phyloP scores from a whole-genome alignment of 805 yeast species.

The Yamadazyma olivae region DNA sequence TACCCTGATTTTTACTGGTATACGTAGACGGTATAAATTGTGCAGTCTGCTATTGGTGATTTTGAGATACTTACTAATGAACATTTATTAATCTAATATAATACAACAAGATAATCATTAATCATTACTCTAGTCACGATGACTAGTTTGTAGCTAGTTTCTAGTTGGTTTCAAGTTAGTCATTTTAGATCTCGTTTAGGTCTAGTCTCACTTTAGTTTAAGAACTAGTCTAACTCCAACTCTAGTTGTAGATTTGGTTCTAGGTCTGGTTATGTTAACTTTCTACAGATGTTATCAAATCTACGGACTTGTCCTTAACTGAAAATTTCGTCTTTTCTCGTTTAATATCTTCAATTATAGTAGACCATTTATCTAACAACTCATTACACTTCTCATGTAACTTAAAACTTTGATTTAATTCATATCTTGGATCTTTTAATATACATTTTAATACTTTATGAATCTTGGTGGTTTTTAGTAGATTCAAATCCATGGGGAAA shows the following conservation, averaged over 20 bases:
- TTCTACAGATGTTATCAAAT: not conserved
- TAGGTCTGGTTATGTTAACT: too few relatives aligned
- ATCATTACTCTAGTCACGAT: too few relatives aligned
- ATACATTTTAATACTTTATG: conserved; percentile 54
- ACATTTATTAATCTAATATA: conserved; percentile 1
- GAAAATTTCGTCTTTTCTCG: conserved; percentile 24
- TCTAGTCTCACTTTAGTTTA: too few relatives aligned
- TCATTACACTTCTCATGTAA: conserved; percentile 44
- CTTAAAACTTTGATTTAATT: conserved; percentile 41
- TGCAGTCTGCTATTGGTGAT: not conserved
- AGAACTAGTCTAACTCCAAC: too few relatives aligned
- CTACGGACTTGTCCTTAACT: too few relatives aligned
- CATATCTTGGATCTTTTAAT: conserved; percentile 34
- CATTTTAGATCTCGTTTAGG: too few relatives aligned
- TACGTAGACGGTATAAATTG: not conserved
- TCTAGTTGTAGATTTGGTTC: too few relatives aligned
- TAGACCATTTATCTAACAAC: conserved; percentile 41
- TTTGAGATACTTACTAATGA: too few relatives aligned
- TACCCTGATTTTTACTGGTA: conserved; percentile 10
- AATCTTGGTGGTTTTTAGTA: conserved; percentile 44
- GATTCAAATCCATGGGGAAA: conserved; percentile 38
- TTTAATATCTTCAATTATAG: conserved; percentile 32
- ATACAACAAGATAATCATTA: conserved; percentile 5
- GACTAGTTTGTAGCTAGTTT: too few relatives aligned
- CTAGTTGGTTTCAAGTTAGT: too few relatives aligned